Evolutionary conservation across 1,284 basidiomycete species (phyloP), one percentile per base, ranked within the genome.

Genomic region (Nidula niveotomentosa): DNA sequence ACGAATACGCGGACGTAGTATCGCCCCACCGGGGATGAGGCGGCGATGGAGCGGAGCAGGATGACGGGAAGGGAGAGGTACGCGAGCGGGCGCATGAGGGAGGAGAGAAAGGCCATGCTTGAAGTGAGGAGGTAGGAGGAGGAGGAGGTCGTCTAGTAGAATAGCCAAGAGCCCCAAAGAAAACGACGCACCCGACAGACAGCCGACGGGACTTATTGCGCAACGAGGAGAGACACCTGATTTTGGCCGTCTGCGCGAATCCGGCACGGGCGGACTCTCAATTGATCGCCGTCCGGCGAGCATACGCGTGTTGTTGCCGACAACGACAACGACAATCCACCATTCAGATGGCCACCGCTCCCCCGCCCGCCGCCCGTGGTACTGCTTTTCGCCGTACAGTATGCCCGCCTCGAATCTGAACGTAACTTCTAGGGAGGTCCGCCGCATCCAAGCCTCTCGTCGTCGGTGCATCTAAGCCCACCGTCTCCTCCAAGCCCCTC

Each of bases 1-100:
- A 93, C 64, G 8, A 80, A 78, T 44, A 89, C 69, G 57, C 90
- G 86, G 64, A 90, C 81, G 73, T 92, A 94, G 69, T 91, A 92
- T 54, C 84, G 79, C 41, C 78, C 80, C 51, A 77, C 62, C 13
- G 84, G 80, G 1, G 83, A 84, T 6, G 75, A 65, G 36, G 78
- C 73, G 7, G 85, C 77, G 55, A 88, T 72, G 48, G 80, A 79
- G 53, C 83, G 83, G 41, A 88, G 74, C 52, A 88, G 66, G 61
- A 89, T 74, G 59, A 83, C 65, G 1, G 89, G 90, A 41, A 91
- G 74, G 33, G 89, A 90, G 57, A 90, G 62, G 63, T 91, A 91
- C 49, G 85, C 89, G 51, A 91, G 69, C 8, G 89, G 86, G 66
- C 83, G 87, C 68, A 90, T 66, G 59, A 90, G 56, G 46, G 73